Base-by-base conservation (phyloP, 2,329 filamentous ascomycete species). In the Esteya vermicola region DNA sequence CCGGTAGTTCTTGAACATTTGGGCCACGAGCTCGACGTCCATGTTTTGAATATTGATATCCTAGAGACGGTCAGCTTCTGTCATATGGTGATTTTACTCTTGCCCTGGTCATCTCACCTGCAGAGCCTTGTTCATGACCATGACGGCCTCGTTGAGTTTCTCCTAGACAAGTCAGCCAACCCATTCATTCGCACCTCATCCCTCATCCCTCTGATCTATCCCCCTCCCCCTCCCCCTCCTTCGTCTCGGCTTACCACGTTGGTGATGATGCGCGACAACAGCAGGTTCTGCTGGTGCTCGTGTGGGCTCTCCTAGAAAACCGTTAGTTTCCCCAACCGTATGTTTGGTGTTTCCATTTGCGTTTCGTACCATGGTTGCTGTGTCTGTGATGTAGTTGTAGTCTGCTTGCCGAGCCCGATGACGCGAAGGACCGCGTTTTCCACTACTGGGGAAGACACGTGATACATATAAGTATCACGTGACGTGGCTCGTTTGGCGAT, bases 1-100 rank as follows among this genome's bases (percentile, higher is more conserved):
- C 59, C 95, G 88, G 58, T 98, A 98, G 62, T 96, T 98, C 66
- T 96, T 95, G 69, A 96, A 98, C 91, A 98, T 98, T 57, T 96
- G 89, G 1, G 89, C 88, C 6, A 96, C 91, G 3, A 96, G 72
- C 63, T 96, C 91, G 27, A 95, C 85, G 55, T 98, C 93, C 86
- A 96, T 95, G 59, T 96, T 98, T 54, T 94, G 84, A 41, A 95
- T 80, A 55, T 96, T 96, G 69, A 96, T 95, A 50, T 96, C 89
- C 83, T 94, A 51, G 13, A 19, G 5, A 3, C 2, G 3, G 16
- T 33, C n/a, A 19, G 20, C 14, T n/a, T n/a, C n/a, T n/a, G n/a
- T n/a, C 13, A 38, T 9, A 18, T 10, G 16, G 22, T 14, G 16
- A 13, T 12, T 16, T 20, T 20, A 12, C 13, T 14, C 22, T 6